A percentile compares a stretch with the other conserved stretches of the same genome.
These are phyloP conservation scores for Sapria himalayana DNA, from an alignment of 345 rosid genomes.

Conservation along the genomic window DNA sequence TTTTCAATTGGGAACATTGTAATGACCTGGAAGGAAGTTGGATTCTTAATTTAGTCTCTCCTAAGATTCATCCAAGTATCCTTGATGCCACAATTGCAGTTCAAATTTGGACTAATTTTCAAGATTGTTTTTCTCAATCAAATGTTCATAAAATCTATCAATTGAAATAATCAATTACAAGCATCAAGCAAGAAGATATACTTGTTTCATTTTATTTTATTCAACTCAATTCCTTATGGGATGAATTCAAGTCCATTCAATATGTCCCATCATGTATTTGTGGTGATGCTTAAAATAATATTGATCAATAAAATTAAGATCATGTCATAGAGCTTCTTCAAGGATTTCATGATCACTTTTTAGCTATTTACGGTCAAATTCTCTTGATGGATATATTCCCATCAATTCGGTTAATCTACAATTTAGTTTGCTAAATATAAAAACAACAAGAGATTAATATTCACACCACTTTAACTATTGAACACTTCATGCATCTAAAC, in stretches of 20 bases:
- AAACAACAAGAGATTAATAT: not conserved
- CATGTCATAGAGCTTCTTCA: not conserved
- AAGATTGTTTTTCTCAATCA: too few species aligned
- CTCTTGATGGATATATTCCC: not conserved
- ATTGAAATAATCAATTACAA: not conserved
- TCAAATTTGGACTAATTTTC: too few species aligned
- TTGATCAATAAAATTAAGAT: not conserved
- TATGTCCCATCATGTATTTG: not conserved
- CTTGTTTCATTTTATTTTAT: not conserved
- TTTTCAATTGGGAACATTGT: not conserved
- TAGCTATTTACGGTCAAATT: not conserved
- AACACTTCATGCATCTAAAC: not conserved
- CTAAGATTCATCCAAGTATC: not conserved
- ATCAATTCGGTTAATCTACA: not conserved
- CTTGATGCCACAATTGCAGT: not conserved
- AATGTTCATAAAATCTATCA: too few species aligned
- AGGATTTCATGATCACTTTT: not conserved
- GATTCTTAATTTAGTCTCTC: not conserved
- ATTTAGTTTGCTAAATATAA: not conserved
- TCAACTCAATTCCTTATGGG: not conserved
- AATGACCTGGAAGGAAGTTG: too few species aligned
- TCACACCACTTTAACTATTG: not conserved
- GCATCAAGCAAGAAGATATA: not conserved
- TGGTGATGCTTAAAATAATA: not conserved
- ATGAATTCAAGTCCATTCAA: not conserved